Evolutionary conservation across 2,329 filamentous ascomycete species (phyloP), one percentile per base, ranked within the genome.

Genomic region (Stagonosporopsis tanaceti): DNA sequence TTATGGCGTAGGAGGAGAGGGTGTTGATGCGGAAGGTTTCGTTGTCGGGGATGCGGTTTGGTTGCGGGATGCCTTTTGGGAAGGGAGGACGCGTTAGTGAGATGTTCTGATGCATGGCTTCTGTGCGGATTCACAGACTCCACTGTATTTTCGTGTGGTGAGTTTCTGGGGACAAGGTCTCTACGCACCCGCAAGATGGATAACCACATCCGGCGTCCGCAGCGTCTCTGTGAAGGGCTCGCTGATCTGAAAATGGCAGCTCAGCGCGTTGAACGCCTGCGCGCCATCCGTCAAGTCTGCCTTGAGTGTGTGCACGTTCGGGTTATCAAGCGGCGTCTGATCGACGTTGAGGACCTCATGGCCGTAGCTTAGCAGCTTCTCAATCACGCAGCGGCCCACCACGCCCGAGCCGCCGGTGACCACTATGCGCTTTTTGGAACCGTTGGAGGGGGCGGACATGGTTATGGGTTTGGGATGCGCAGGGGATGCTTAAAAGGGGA

Each of bases 11-110:
- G 2, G 67, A 66, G 38, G 62, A 54, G 47, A 72, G 61, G 12
- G 62, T 71, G 53, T 73, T 73, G 46, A 72, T 68, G 28, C 78
- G 77, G 73, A 86, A 88, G 24, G 79, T 82, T 65, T 87, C 84
- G 48, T 81, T 84, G 67, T 88, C 85, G 0, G 85, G 85, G 0
- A 87, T 82, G 7, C 87, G 78, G 80, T 87, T 82, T 56, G 86
- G 85, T 40, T 85, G 80, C 0, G 85, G 81, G 61, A 73, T 73
- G 41, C 68, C 67, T 71, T 32, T 32, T 9, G 11, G 24, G 42
- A 8, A 14, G 41, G 20, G 20, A 20, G 15, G 8, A 32, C 11
- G 27, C 7, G 27, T 45, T 15, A 45, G 41, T 32, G 25, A 6
- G 5, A 12, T 12, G 25, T 24, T 32, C 5, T 30, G 9, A 3